Percentiles rank a stretch among this genome's conserved stretches.
These are phyloP conservation scores for Irpex sp. DNA, from an alignment of 1,284 basidiomycete genomes.

Conservation along the genomic window DNA sequence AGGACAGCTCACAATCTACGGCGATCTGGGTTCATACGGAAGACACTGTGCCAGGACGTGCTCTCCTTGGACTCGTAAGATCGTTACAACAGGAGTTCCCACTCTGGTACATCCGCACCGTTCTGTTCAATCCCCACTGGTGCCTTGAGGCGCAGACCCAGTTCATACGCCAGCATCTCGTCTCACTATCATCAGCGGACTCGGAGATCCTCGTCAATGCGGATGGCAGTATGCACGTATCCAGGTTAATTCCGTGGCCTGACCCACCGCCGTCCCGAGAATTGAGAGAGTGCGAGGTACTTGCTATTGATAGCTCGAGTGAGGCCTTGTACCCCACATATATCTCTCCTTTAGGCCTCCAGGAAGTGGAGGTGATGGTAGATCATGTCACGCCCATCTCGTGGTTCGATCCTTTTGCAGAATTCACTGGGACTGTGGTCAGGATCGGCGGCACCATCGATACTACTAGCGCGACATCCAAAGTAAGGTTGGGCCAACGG, in stretches of 20 bases:
- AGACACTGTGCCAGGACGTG: conserved; percentile 3
- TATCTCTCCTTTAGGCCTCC: conserved; percentile 8
- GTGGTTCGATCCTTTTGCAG: conserved; percentile 11
- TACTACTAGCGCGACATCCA: not conserved
- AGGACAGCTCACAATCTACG: conserved; percentile 5
- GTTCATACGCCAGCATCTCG: conserved; percentile 6
- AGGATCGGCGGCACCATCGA: not conserved
- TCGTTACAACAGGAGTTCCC: conserved; percentile 18
- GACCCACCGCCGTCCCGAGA: conserved; percentile 1
- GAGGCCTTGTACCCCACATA: conserved; percentile 12
- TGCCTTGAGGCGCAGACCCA: not conserved
- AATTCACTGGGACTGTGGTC: conserved; percentile 10
- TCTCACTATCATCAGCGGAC: conserved; percentile 11
- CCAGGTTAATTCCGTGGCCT: conserved; percentile 12
- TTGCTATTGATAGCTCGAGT: conserved; percentile 7
- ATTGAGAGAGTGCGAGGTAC: not conserved
- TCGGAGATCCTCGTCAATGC: conserved; percentile 13
- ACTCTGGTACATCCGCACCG: conserved; percentile 13
- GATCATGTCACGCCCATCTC: conserved; percentile 10
- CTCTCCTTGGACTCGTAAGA: conserved; percentile 13
- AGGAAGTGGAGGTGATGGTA: conserved; percentile 16
- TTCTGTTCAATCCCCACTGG: conserved; percentile 14
- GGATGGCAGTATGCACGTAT: conserved; percentile 10
- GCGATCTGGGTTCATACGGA: conserved; percentile 13
- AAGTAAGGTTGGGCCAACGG: not conserved